phyloP scores from a whole-genome alignment of 2,329 filamentous ascomycete species.

The Arthrobotrys iridis region DNA sequence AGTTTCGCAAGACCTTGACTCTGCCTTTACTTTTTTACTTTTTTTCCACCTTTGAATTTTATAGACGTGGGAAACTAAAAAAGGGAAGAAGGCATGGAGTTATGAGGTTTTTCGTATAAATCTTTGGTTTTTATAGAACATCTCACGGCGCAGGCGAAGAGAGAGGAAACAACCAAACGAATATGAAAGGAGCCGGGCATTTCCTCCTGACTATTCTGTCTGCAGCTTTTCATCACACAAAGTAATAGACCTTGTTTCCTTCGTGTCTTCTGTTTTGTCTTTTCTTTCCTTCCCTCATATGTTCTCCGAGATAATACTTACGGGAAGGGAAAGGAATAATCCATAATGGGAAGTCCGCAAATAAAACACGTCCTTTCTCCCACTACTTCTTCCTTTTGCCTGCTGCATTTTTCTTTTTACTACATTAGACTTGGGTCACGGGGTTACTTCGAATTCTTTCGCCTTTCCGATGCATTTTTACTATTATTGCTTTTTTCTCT shows the following conservation, averaged over 20 bases:
- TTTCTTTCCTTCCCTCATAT: constrained; percentile 11
- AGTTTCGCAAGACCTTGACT: constrained; percentile 55
- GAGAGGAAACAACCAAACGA: constrained; percentile 17
- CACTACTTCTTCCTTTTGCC: constrained; percentile 8
- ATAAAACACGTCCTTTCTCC: constrained; percentile 25
- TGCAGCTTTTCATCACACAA: constrained; percentile 54
- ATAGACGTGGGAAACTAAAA: constrained; percentile 53
- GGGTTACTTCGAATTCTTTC: constrained; percentile 29
- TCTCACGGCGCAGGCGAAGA: constrained; percentile 25
- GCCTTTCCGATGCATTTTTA: constrained; percentile 1
- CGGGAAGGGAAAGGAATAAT: background rate
- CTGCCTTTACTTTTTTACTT: constrained; percentile 32
- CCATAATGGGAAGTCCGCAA: constrained; percentile 53
- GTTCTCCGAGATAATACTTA: background rate
- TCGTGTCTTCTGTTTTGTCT: constrained; percentile 36
- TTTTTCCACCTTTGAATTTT: constrained; percentile 44
- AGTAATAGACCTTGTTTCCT: constrained; percentile 55
- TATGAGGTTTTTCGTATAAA: constrained; percentile 55
- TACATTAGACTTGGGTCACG: constrained; percentile 53
- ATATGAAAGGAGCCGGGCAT: constrained; percentile 14
- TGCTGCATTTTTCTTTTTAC: constrained; percentile 14
- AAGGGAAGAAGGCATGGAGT: constrained; percentile 32
- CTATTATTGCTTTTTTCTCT: constrained; percentile 34
- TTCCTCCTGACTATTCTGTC: constrained; percentile 53
- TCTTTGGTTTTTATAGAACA: constrained; percentile 37